Base-by-base conservation (phyloP, 805 yeast species). In the Candida saitoana region DNA sequence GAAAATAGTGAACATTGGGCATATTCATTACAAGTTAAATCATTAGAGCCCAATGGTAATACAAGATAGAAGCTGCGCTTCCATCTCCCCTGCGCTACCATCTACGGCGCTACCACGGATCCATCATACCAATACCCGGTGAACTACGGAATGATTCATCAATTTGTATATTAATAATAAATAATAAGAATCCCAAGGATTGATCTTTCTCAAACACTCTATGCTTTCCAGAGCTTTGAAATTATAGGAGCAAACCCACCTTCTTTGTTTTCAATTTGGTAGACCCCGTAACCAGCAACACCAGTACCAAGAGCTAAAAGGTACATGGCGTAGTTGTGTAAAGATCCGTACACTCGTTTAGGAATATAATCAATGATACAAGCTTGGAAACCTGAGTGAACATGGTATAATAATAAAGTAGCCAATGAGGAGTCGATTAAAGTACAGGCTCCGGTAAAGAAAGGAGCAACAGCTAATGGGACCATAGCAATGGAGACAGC, bases 301-400 rank as follows among this genome's bases (percentile, higher is more conserved):
- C 75, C 73, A 18, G 87, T 72, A 36, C 93, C 91, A 18, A 80
- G 59, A 30, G 80, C 69, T 56, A 86, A 69, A 37, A 80, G 55
- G 50, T 74, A 72, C 75, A 77, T 76, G 43, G 87, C 85, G 45
- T 60, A 61, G 44, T 67, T 71, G 63, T 84, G 87, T 74, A 76
- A 73, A 25, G 70, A 49, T 12, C 90, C 89, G 54, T 76, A 86
- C 27, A 80, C 86, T 67, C 91, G 77, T 57, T 68, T 67, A 39
- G 91, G 93, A 41, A 86, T 81, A 65, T 84, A 84, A 62, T 86
- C 93, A 43, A 76, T 76, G 52, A 86, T 85, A 71, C 93, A 84
- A 34, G 87, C 72, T 55, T 79, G 81, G 70, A 84, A 80, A 2
- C 93, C 95, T 38, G 79, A 78, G 59, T 76, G 78, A 42, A 80